phyloP scores from a whole-genome alignment of 208 protist genomes.

The Crithidia brevicula region DNA sequence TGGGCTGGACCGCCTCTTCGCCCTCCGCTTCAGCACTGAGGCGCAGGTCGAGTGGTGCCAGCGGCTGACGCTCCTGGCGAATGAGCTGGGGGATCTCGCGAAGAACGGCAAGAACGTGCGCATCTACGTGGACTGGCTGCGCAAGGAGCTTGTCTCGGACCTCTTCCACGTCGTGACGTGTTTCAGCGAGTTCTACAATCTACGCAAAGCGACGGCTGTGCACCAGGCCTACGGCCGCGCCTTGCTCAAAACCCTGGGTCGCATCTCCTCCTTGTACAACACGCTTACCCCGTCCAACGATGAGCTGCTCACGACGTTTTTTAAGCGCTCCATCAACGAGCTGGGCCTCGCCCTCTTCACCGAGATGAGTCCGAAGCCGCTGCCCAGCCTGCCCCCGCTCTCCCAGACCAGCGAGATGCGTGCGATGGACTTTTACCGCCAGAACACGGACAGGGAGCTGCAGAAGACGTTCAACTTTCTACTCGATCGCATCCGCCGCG shows the following conservation, averaged over 20 bases:
- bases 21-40: constrained; percentile 68
- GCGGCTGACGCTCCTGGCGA: constrained; percentile 57
- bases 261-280: constrained; percentile 74
- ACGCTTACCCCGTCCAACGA: constrained; percentile 73
- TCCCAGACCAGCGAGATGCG: constrained; percentile 33
- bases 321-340: constrained; percentile 72
- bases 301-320: constrained; percentile 72
- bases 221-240: constrained; percentile 71
- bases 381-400: constrained; percentile 59
- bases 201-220: constrained; percentile 54
- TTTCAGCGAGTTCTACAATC: constrained; percentile 83
- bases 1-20: constrained; percentile 77
- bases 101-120: constrained; percentile 63
- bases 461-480: constrained; percentile 69
- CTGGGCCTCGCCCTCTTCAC: constrained; percentile 70
- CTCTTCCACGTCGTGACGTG: constrained; percentile 77
- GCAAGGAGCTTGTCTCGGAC: constrained; percentile 78
- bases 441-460: constrained; percentile 59
- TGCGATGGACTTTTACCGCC: constrained; percentile 76
- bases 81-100: constrained; percentile 62
- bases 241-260: constrained; percentile 78
- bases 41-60: constrained; percentile 88
- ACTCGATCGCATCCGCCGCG: constrained; percentile 65
- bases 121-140: constrained; percentile 75
- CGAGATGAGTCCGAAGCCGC: constrained; percentile 67